A percentile compares a stretch with the other conserved stretches of the same genome.
These are phyloP conservation scores for Vigna radiata DNA, from an alignment of 306 rosid genomes.

Conservation along the genomic window DNA sequence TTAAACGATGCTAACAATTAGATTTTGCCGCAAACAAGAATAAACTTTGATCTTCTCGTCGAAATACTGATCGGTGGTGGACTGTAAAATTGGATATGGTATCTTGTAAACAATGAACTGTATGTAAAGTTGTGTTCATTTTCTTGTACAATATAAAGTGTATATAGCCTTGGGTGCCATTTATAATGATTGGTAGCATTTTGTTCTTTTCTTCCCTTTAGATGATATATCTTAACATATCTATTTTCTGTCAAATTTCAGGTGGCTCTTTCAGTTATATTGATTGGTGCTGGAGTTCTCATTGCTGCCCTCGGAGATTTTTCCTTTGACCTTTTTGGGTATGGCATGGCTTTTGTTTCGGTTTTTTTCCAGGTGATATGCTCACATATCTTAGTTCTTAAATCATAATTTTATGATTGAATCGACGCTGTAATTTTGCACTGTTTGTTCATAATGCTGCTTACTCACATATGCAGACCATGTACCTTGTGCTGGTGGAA, in stretches of 20 bases:
- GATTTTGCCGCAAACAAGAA: not conserved
- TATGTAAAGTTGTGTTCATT: conserved; percentile 10
- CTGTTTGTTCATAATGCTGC: conserved; percentile 45
- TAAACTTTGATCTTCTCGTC: not conserved
- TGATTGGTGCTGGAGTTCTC: conserved; percentile 88
- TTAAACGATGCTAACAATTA: conserved; percentile 5
- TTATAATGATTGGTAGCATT: conserved; percentile 29
- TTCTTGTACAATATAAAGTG: conserved; percentile 14
- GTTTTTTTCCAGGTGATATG: conserved; percentile 85
- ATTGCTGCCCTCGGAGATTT: conserved; percentile 94
- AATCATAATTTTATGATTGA: not conserved
- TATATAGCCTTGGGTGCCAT: conserved; percentile 20
- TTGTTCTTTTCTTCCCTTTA: conserved; percentile 12
- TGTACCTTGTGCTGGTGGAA: conserved; percentile 96
- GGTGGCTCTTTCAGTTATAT: conserved; percentile 81
- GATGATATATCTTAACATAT: not conserved
- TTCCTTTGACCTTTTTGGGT: conserved; percentile 90
- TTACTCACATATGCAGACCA: conserved; percentile 67
- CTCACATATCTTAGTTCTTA: conserved; percentile 28
- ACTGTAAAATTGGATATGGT: not conserved
- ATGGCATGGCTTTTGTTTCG: conserved; percentile 90
- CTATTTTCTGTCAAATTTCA: conserved; percentile 49
- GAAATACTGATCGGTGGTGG: conserved; percentile 27
- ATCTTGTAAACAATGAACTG: conserved; percentile 15
- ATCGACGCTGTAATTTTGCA: conserved; percentile 3